A percentile compares a stretch with the other conserved stretches of the same genome.
phyloP scores from a whole-genome alignment of 305 asterid species.

The Fraxinus floribunda region DNA sequence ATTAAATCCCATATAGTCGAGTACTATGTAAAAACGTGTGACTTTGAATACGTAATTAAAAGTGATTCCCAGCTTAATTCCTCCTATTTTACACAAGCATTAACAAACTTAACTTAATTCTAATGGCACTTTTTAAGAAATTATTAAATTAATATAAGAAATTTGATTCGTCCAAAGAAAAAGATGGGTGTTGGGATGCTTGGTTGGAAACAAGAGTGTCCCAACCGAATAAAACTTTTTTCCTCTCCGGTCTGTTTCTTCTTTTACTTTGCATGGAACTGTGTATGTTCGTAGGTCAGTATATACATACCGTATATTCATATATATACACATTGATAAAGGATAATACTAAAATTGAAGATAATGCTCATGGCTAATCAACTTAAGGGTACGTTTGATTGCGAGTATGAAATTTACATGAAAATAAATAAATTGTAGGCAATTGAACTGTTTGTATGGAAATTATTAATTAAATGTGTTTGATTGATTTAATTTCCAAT shows the following conservation, averaged over 20 bases:
- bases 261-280: conserved; percentile 6
- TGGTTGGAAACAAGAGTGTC: conserved; percentile 40
- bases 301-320: neutral
- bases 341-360: too few species aligned
- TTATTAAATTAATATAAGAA: neutral
- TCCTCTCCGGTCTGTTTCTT: conserved; percentile 32
- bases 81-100: conserved; percentile 36
- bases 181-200: conserved; percentile 22
- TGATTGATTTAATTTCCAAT: too few species aligned
- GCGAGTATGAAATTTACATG: too few species aligned
- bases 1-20: too few species aligned
- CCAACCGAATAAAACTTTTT: conserved; percentile 46
- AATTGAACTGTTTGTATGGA: too few species aligned
- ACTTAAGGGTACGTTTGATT: too few species aligned
- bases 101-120: conserved; percentile 21
- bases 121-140: neutral
- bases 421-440: too few species aligned
- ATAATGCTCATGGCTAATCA: too few species aligned
- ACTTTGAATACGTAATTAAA: neutral
- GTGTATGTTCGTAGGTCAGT: neutral
- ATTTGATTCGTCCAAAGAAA: conserved; percentile 23
- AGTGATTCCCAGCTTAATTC: conserved; percentile 27
- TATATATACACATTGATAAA: neutral
- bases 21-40: too few species aligned
- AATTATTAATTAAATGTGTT: too few species aligned